A percentile compares a stretch with the other conserved stretches of the same genome.
Conservation (phyloP, 148 eudicot genomes). For the Camellia granthamiana region DNA sequence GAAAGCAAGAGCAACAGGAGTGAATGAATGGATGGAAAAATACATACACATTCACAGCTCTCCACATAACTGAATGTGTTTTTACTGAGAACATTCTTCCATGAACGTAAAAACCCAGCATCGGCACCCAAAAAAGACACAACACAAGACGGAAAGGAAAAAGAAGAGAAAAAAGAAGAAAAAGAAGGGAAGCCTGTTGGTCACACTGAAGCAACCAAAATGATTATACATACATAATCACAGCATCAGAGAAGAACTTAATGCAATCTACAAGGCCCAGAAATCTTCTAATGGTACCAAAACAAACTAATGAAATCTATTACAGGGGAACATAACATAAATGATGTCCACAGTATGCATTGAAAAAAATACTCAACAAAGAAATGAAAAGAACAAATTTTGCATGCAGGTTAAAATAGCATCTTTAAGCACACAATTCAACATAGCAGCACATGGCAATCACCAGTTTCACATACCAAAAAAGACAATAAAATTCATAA, state of each 20-base stretch:
- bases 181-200: not conserved
- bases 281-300: not conserved
- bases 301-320: not conserved
- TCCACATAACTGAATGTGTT: not conserved
- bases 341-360: not conserved
- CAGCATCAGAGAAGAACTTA: not conserved
- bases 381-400: not conserved
- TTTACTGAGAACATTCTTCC: not conserved
- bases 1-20: slow-evolving; percentile 20
- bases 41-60: not conserved
- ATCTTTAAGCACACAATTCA: slow-evolving; percentile 6
- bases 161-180: not conserved
- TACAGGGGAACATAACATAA: not conserved
- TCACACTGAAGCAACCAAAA: slow-evolving; percentile 3
- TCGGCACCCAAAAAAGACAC: not conserved
- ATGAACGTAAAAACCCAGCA: slow-evolving; percentile 4
- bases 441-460: not conserved
- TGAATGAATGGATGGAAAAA: slow-evolving; percentile 2
- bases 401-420: not conserved
- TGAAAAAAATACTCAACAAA: not conserved
- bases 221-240: not conserved
- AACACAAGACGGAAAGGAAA: not conserved
- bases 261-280: not conserved
- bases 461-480: not conserved
- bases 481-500: not conserved